Percentiles rank a stretch among this genome's conserved stretches.
Evolutionary conservation across 2,329 filamentous ascomycete species (phyloP).

Genomic region (Leptoxyphium fumago): DNA sequence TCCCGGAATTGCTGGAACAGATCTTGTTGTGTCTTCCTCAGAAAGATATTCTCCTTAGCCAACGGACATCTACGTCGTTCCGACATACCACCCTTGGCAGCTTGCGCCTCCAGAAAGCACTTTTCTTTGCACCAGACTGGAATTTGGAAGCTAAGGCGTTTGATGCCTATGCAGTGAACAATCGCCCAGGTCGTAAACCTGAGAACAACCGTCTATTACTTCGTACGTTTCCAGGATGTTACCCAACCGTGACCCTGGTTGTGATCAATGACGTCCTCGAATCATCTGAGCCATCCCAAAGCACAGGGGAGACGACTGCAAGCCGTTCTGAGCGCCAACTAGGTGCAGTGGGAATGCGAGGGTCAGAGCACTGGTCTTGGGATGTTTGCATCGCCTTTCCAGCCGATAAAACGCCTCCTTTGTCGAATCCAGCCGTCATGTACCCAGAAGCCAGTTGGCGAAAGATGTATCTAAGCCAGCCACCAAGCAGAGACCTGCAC

Average conservation of each 20-base stretch:
- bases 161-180: constrained; percentile 5
- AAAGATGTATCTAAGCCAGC: constrained; percentile 21
- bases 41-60: constrained; percentile 19
- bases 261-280: constrained; percentile 11
- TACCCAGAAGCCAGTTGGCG: constrained; percentile 20
- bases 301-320: constrained; percentile 1
- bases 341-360: background rate
- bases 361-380: constrained; percentile 19
- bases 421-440: constrained; percentile 7
- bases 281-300: constrained; percentile 3
- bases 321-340: background rate
- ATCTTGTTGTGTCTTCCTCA: constrained; percentile 20
- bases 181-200: constrained; percentile 15
- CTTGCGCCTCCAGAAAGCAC: constrained; percentile 15
- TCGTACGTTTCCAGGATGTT: constrained; percentile 18
- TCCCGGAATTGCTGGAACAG: constrained; percentile 25
- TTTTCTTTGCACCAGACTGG: constrained; percentile 23
- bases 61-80: constrained; percentile 18
- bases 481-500: constrained; percentile 18
- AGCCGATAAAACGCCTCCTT: constrained; percentile 7
- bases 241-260: constrained; percentile 20
- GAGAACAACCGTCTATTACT: constrained; percentile 22
- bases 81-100: constrained; percentile 14
- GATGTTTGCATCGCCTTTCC: constrained; percentile 20
- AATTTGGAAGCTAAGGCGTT: constrained; percentile 12